Percentiles rank a stretch among this genome's conserved stretches.
phyloP scores from a whole-genome alignment of 345 rosid species.

The Boechera divaricarpa region DNA sequence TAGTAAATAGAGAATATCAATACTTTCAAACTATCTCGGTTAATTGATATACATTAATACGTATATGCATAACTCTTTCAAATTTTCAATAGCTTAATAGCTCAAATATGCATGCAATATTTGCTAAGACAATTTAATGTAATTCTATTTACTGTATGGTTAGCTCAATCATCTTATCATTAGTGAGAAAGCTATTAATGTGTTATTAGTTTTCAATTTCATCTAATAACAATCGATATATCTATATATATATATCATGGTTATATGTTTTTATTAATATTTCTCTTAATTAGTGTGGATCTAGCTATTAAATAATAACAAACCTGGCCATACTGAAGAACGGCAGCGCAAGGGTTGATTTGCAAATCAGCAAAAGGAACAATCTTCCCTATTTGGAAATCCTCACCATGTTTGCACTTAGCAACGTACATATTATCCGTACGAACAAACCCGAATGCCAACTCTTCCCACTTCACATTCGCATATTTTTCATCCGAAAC shows the following conservation, averaged over 20 bases:
- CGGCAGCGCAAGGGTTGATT: conserved; percentile 42
- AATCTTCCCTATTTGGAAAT: conserved; percentile 48
- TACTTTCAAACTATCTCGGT: not conserved
- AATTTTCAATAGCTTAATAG: not conserved
- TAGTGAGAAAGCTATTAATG: not conserved
- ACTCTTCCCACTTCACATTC: conserved; percentile 45
- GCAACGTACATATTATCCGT: conserved; percentile 43
- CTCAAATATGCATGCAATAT: not conserved
- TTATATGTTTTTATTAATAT: not conserved
- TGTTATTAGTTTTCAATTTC: not conserved
- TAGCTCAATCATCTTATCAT: not conserved
- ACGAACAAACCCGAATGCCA: conserved; percentile 38
- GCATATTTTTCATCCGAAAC: conserved; percentile 42
- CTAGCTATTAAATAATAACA: not conserved
- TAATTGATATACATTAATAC: not conserved
- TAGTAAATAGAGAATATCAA: not conserved
- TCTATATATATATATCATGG: too few species aligned
- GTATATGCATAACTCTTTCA: not conserved
- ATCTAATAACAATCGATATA: not conserved
- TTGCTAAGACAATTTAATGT: too few species aligned
- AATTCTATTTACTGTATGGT: too few species aligned
- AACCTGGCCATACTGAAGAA: conserved; percentile 50
- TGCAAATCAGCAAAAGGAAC: conserved; percentile 36
- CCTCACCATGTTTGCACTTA: conserved; percentile 38
- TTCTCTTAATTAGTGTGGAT: not conserved